Evolutionary conservation across 2,329 filamentous ascomycete species (phyloP).

Genomic region (Microascus cirrosus): DNA sequence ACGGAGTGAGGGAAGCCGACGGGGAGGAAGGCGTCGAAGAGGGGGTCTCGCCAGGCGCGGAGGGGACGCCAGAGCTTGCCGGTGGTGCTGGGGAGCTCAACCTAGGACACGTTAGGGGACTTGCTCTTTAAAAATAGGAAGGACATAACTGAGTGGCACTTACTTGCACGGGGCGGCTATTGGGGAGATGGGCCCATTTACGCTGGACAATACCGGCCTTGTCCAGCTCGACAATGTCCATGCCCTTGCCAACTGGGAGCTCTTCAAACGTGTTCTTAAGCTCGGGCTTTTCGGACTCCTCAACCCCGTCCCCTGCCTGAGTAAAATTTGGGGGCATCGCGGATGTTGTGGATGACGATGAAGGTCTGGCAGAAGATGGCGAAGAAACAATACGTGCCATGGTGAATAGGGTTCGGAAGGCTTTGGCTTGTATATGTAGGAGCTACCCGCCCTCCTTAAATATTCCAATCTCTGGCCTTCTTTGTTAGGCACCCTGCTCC

Average conservation of each 20-base stretch:
- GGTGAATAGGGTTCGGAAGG: background rate
- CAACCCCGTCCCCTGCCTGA: background rate
- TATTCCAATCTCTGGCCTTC: background rate
- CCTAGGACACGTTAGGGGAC: background rate
- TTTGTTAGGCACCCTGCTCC: background rate
- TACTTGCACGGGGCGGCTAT: constrained; percentile 17
- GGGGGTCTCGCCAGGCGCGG: constrained; percentile 23
- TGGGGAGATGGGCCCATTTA: constrained; percentile 20
- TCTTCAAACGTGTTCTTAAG: too few species aligned
- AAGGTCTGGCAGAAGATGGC: background rate
- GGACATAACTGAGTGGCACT: background rate
- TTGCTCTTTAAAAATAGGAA: background rate
- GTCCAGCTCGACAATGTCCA: constrained; percentile 22
- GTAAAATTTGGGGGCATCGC: background rate
- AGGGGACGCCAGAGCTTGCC: constrained; percentile 16
- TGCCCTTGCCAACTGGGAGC: background rate
- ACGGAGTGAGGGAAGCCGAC: constrained; percentile 84
- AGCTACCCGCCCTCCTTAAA: background rate
- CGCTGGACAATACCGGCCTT: constrained; percentile 22
- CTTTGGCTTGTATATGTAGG: background rate
- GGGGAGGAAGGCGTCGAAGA: constrained; percentile 67
- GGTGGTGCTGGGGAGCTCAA: constrained; percentile 8
- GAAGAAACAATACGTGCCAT: background rate
- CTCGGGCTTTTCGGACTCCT: background rate
- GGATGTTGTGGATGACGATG: background rate